Evolutionary conservation across 2,329 filamentous ascomycete genomes (phyloP).

Genomic region (Microascus cirrosus): DNA sequence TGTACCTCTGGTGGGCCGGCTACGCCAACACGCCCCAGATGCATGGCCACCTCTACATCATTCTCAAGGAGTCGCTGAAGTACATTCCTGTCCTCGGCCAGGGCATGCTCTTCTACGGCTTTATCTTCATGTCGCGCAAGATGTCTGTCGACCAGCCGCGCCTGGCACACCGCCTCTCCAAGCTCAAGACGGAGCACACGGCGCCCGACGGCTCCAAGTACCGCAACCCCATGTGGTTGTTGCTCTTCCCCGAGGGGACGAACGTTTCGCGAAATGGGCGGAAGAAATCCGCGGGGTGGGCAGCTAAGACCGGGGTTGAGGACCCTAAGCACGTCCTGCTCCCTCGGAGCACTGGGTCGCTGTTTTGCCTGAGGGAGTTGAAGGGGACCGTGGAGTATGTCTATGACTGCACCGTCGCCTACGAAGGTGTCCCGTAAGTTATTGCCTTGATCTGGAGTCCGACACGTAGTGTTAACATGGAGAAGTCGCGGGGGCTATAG

Average conservation of each 20-base stretch:
- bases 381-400: slow-evolving; percentile 67
- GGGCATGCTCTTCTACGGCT: slow-evolving; percentile 77
- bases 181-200: slow-evolving; percentile 49
- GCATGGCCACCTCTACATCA: slow-evolving; percentile 83
- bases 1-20: slow-evolving; percentile 90
- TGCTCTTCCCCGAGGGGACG: slow-evolving; percentile 81
- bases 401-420: slow-evolving; percentile 90
- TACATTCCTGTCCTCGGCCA: slow-evolving; percentile 69
- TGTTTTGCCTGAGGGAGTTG: slow-evolving; percentile 69
- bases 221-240: slow-evolving; percentile 76
- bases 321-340: slow-evolving; percentile 67
- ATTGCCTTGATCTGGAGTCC: background rate
- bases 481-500: slow-evolving; percentile 66
- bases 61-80: slow-evolving; percentile 78
- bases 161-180: slow-evolving; percentile 61
- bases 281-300: slow-evolving; percentile 62
- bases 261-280: slow-evolving; percentile 65
- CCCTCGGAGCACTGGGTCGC: slow-evolving; percentile 69
- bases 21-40: slow-evolving; percentile 66
- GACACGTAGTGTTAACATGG: slow-evolving; percentile 3
- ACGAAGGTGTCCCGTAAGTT: slow-evolving; percentile 80
- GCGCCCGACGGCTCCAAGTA: slow-evolving; percentile 43
- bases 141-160: slow-evolving; percentile 70
- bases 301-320: slow-evolving; percentile 60
- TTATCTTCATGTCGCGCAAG: slow-evolving; percentile 86